Evolutionary conservation across 148 eudicot genomes (phyloP).

Genomic region (Cornus controversa): DNA sequence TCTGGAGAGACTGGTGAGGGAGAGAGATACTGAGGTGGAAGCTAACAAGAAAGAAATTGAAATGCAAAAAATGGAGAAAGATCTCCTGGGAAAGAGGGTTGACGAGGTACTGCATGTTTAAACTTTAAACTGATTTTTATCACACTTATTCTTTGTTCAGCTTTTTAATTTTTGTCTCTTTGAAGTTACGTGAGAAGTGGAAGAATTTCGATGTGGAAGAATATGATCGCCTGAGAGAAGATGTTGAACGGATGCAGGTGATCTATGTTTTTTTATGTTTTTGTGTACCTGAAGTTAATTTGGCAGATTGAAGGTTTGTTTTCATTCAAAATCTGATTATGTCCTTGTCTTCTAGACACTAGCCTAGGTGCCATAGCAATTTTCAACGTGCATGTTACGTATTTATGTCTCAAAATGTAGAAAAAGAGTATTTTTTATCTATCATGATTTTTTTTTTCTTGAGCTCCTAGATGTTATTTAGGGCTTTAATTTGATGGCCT

Average conservation of each 20-base stretch:
- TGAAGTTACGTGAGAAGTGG: conserved; percentile 56
- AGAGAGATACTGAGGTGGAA: conserved; percentile 57
- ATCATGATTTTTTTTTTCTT: no score
- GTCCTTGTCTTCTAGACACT: neutral
- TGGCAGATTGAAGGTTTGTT: neutral
- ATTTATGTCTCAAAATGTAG: no score
- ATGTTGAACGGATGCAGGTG: conserved; percentile 61
- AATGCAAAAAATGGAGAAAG: conserved; percentile 50
- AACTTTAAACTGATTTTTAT: neutral
- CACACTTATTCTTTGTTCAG: neutral
- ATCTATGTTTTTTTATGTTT: neutral
- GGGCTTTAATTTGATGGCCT: no score
- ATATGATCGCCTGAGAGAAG: conserved; percentile 55
- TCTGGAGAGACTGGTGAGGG: conserved; percentile 45
- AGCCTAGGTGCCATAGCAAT: neutral
- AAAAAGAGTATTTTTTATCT: no score
- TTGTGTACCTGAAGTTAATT: neutral
- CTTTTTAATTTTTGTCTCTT: neutral
- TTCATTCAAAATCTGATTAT: neutral
- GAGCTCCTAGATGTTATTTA: no score
- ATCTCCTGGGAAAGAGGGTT: conserved; percentile 44
- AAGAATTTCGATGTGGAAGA: conserved; percentile 67
- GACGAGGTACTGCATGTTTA: conserved; percentile 39
- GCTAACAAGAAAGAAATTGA: conserved; percentile 55
- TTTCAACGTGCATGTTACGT: neutral